Base-by-base conservation (phyloP, 202 grass and related monocot species). In the Zizania palustris region DNA sequence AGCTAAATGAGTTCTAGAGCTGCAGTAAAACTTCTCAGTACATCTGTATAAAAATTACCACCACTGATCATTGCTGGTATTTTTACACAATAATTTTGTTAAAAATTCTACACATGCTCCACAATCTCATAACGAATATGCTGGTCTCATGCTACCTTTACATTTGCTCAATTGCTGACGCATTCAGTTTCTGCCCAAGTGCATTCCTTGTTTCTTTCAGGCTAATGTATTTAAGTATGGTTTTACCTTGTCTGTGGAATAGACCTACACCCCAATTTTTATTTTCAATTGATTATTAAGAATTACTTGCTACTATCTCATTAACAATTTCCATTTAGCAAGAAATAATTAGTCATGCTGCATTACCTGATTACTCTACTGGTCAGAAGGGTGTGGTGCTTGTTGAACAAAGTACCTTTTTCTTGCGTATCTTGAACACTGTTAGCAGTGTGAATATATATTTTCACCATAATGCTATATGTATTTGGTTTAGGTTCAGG, bases 261-360 rank as follows among this genome's bases (percentile, higher is more conserved):
- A 65, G 3, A 58, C 45, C 21, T 67, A 22, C 13, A 1, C 3
- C 7, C 16, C 3, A 4, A 48, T 36, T 46, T 9, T n/a, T 49
- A 1, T 49, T 67, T 33, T 60, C 13, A 13, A 18, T 39, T 55
- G 15, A 5, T 22, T 34, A 40, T 34, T 6, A 50, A 76, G 28
- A 51, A n/a, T n/a, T 38, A 21, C 37, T 38, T 45, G 45, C 59
- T 74, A 45, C 57, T 74, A 37, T 55, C 37, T 65, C 16, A 14
- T n/a, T 21, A 28, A 48, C 11, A 66, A 20, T 21, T 69, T 60
- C 38, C 28, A 39, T 40, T n/a, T 11, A 62, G 11, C 21, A 40
- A 33, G 10, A 64, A 53, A 4, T 10, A 55, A 60, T 35, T 69
- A 40, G 35, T 11, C 63, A 71, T 70, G 1, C 76, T 77, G 56